phyloP scores from a whole-genome alignment of 108 stramenopile species.

The Asterionellopsis glacialis region DNA sequence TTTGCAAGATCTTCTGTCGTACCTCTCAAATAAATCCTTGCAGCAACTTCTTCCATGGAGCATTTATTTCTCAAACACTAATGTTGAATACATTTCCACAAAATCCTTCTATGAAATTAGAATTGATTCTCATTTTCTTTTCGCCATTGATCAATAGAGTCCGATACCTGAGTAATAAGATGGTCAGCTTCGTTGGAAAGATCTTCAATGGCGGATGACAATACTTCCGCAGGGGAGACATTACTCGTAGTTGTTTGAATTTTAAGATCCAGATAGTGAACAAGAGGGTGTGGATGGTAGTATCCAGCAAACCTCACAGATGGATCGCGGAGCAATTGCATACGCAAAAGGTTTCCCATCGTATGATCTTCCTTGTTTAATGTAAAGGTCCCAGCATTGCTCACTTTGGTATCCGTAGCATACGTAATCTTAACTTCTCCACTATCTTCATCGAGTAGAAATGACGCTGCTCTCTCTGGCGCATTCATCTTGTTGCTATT shows the following conservation, averaged over 20 bases:
- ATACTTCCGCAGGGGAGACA: conserved; percentile 64
- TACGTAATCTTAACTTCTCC: conserved; percentile 81
- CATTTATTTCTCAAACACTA: no score
- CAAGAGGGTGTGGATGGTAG: conserved; percentile 91
- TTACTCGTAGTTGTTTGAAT: conserved; percentile 81
- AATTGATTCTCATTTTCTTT: conserved; percentile 67
- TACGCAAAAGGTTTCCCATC: conserved; percentile 88
- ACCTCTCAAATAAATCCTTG: no score
- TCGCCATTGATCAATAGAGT: conserved; percentile 72
- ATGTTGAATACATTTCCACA: not conserved
- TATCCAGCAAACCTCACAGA: conserved; percentile 89
- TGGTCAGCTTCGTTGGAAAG: conserved; percentile 85
- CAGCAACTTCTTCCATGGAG: no score
- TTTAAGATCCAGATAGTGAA: conserved; percentile 81
- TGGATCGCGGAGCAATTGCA: conserved; percentile 91
- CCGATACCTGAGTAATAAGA: conserved; percentile 69
- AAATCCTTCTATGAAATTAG: not conserved
- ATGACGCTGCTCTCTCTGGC: conserved; percentile 78
- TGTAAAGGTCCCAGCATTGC: conserved; percentile 93
- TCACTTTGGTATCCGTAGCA: conserved; percentile 83
- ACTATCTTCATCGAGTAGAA: conserved; percentile 77
- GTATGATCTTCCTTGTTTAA: conserved; percentile 98
- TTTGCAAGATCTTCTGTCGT: no score
- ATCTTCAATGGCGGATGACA: conserved; percentile 84
- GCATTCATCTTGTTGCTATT: conserved; percentile 65